phyloP scores from a whole-genome alignment of 73 alveolate species.

The Paramecium pentaurelia region DNA sequence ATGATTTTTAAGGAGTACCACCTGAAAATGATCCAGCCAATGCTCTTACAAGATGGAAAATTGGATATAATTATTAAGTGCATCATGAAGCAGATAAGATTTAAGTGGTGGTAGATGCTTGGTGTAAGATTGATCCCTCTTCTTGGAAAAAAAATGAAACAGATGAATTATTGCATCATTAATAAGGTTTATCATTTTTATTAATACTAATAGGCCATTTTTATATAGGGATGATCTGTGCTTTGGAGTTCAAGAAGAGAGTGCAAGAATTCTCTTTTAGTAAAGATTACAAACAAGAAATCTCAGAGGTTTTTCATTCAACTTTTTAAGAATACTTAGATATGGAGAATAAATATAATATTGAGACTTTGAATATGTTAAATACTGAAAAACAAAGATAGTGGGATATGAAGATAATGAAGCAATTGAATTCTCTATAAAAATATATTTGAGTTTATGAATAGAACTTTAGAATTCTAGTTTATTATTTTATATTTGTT shows the following conservation, averaged over 20 bases:
- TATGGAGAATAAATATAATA: not conserved
- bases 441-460: not conserved
- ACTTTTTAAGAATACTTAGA: not conserved
- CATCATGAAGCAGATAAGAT: not conserved
- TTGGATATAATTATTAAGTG: conserved; percentile 35
- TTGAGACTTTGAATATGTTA: conserved; percentile 31
- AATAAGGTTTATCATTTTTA: not conserved
- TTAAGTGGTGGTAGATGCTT: not conserved
- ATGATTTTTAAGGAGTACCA: conserved; percentile 35
- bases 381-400: not conserved
- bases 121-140: conserved; percentile 45
- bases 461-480: not conserved
- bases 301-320: not conserved
- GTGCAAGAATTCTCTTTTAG: not conserved
- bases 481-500: not conserved
- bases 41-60: conserved; percentile 24
- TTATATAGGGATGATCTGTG: conserved; percentile 45
- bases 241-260: conserved; percentile 7
- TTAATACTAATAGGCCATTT: not conserved
- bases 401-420: conserved; percentile 25
- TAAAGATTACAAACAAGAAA: not conserved
- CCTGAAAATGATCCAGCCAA: not conserved
- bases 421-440: not conserved
- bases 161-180: not conserved
- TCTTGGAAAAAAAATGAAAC: not conserved